Evolutionary conservation across 2,329 filamentous ascomycete genomes (phyloP).

Genomic region (Colletotrichum tamarilloi): DNA sequence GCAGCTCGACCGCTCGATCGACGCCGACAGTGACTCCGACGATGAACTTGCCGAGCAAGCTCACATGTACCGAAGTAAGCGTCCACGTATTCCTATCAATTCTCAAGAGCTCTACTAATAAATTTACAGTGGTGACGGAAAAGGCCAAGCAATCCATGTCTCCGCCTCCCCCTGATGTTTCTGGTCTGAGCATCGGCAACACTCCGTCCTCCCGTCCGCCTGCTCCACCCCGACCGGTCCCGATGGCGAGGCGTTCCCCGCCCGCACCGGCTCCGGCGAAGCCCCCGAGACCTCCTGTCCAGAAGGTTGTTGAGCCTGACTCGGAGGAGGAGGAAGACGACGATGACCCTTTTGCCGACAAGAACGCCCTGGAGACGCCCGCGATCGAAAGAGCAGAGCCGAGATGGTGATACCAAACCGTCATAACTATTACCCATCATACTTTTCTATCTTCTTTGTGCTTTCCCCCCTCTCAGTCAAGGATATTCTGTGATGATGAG

Average conservation of each 20-base stretch:
- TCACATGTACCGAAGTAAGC: constrained; percentile 69
- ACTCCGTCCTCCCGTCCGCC: constrained; percentile 51
- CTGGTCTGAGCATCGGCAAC: constrained; percentile 54
- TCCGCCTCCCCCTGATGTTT: constrained; percentile 55
- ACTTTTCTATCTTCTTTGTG: neutral
- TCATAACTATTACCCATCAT: neutral
- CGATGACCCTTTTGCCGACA: constrained; percentile 89
- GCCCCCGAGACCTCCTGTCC: constrained; percentile 47
- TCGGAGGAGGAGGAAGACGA: constrained; percentile 70
- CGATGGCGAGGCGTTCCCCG: constrained; percentile 61
- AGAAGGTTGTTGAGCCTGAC: constrained; percentile 47
- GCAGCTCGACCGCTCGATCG: constrained; percentile 88
- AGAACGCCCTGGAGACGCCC: constrained; percentile 69
- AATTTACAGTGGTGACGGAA: constrained; percentile 60
- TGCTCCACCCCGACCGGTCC: constrained; percentile 60
- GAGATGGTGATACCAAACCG: constrained; percentile 34
- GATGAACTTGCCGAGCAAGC: constrained; percentile 76
- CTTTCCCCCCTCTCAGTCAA: constrained; percentile 1
- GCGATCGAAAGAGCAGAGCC: constrained; percentile 30
- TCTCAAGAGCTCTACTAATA: constrained; percentile 38
- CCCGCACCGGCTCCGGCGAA: constrained; percentile 49
- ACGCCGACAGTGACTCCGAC: constrained; percentile 78
- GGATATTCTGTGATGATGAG: neutral
- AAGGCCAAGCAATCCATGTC: constrained; percentile 61
- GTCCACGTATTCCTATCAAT: neutral